Percentiles rank a stretch among this genome's conserved stretches.
phyloP scores from a whole-genome alignment of 2,329 filamentous ascomycete species.

The Aspergillus hiratsukae region DNA sequence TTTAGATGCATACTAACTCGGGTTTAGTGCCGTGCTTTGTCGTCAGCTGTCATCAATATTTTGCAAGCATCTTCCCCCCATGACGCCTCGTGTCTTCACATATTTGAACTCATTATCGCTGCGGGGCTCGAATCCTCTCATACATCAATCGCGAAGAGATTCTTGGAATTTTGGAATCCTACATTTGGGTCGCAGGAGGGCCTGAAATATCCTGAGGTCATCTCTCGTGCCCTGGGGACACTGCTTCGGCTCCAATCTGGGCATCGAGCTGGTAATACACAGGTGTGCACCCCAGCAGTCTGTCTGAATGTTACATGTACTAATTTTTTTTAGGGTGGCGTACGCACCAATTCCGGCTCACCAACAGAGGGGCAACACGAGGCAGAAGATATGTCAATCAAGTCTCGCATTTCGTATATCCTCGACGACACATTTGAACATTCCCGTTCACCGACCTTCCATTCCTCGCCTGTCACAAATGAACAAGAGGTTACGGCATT shows the following conservation, averaged over 20 bases:
- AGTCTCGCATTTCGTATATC: constrained; percentile 14
- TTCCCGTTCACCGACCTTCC: constrained; percentile 12
- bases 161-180: constrained; percentile 64
- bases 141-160: constrained; percentile 46
- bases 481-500: constrained; percentile 11
- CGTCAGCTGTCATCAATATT: constrained; percentile 26
- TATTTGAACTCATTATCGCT: constrained; percentile 48
- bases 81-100: constrained; percentile 42
- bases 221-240: constrained; percentile 60
- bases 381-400: constrained; percentile 6
- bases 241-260: constrained; percentile 52
- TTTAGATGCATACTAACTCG: constrained; percentile 15
- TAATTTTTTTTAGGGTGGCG: constrained; percentile 1
- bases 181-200: constrained; percentile 59
- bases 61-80: constrained; percentile 26
- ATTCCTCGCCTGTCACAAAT: constrained; percentile 27
- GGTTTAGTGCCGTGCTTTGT: constrained; percentile 30
- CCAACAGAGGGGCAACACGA: not conserved
- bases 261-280: constrained; percentile 30
- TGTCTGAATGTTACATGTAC: constrained; percentile 1
- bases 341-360: not conserved
- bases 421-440: constrained; percentile 11
- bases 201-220: constrained; percentile 59
- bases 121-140: constrained; percentile 53
- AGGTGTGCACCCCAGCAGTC: constrained; percentile 11